Conservation (phyloP, 2,329 filamentous ascomycete species). For the Pseudogymnoascus sp. region DNA sequence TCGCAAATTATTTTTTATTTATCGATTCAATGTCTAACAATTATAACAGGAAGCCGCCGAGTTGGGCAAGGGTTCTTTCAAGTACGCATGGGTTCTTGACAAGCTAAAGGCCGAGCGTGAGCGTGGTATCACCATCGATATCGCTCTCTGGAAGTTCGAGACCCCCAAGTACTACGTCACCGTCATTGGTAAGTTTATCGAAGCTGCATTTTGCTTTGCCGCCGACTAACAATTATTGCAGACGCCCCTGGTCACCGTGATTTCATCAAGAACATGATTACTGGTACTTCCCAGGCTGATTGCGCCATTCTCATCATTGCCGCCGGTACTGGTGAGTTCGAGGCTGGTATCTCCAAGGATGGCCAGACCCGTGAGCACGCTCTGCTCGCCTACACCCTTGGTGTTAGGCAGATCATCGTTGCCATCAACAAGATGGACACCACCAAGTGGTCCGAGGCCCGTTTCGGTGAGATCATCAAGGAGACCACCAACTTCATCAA, state of each 20-base stretch:
- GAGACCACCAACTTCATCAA: conserved; percentile 99
- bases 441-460: conserved; percentile 92
- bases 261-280: conserved; percentile 99
- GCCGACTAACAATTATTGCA: conserved; percentile 25
- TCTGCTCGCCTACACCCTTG: conserved; percentile 98
- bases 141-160: conserved; percentile 99
- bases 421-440: conserved; percentile 99
- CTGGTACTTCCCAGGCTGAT: conserved; percentile 99
- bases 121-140: conserved; percentile 99
- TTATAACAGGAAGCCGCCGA: conserved; percentile 82
- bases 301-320: conserved; percentile 99
- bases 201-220: neutral
- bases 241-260: conserved; percentile 99
- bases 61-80: conserved; percentile 99
- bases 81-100: conserved; percentile 99
- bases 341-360: conserved; percentile 99
- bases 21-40: conserved; percentile 16
- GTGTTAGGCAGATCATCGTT: conserved; percentile 99
- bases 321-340: conserved; percentile 99
- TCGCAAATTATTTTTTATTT: neutral
- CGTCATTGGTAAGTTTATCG: conserved; percentile 68
- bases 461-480: conserved; percentile 99
- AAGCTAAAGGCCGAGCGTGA: conserved; percentile 99
- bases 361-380: conserved; percentile 99
- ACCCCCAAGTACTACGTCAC: conserved; percentile 97